phyloP scores from a whole-genome alignment of 129 eudicot genomes.

The Chrysanthemum lavandulifolium region DNA sequence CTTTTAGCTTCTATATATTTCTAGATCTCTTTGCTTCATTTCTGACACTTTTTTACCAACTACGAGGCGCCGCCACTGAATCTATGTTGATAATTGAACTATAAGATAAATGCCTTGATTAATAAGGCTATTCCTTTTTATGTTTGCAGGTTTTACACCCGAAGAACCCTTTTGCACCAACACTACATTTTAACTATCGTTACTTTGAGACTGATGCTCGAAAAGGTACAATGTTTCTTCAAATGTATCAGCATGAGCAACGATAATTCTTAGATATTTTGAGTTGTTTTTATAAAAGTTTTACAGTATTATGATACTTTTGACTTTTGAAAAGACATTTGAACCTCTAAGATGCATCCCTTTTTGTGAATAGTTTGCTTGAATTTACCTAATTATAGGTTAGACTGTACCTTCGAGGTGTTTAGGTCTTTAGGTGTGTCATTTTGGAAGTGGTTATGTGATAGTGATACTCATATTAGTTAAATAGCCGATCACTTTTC shows the following conservation, averaged over 20 bases:
- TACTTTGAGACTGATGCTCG: constrained; percentile 99
- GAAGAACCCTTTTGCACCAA: constrained; percentile 99
- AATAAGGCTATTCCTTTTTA: background rate
- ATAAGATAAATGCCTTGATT: background rate
- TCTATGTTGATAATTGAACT: background rate
- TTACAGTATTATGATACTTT: constrained; percentile 1
- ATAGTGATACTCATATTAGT: background rate
- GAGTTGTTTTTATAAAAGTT: constrained; percentile 8
- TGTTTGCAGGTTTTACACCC: constrained; percentile 92
- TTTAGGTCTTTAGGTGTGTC: background rate
- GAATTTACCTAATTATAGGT: constrained; percentile 9
- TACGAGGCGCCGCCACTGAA: background rate
- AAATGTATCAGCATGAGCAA: constrained; percentile 3
- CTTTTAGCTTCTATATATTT: too few relatives aligned
- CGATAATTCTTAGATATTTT: background rate
- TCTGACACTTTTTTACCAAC: too few relatives aligned
- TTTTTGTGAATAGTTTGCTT: background rate
- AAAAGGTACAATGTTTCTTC: constrained; percentile 55
- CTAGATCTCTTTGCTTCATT: too few relatives aligned
- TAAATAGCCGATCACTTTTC: background rate
- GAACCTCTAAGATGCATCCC: constrained; percentile 7
- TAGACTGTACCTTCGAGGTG: constrained; percentile 8
- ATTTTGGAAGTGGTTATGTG: background rate
- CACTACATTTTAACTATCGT: constrained; percentile 95
- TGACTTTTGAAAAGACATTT: background rate